These are phyloP conservation scores for Actinomortierella ambigua DNA, from an alignment of 371 early-diverging fungal species.

Conservation along the genomic window DNA sequence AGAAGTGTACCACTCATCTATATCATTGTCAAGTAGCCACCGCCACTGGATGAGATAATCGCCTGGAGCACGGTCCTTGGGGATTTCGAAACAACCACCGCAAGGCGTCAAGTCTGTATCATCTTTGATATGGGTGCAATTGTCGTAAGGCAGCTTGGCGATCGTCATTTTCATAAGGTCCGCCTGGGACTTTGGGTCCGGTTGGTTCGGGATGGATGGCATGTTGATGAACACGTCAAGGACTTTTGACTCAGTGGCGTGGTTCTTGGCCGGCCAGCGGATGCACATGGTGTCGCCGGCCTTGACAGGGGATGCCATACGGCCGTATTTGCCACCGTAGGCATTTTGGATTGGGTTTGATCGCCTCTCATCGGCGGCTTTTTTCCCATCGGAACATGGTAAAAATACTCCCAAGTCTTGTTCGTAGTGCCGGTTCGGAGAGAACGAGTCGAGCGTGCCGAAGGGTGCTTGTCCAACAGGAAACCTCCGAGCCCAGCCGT, in stretches of 20 bases:
- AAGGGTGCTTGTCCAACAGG: background rate
- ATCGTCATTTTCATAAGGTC: conserved; percentile 15
- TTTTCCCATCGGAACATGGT: background rate
- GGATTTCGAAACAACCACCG: conserved; percentile 36
- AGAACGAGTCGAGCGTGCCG: background rate
- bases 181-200: conserved; percentile 10
- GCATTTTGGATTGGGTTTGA: conserved; percentile 8
- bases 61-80: conserved; percentile 11
- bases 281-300: conserved; percentile 11
- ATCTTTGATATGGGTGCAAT: conserved; percentile 10
- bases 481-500: conserved; percentile 8
- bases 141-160: conserved; percentile 19
- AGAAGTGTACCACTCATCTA: conserved; percentile 36
- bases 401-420: background rate
- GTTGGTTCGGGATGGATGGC: conserved; percentile 6
- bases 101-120: conserved; percentile 16
- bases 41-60: conserved; percentile 32
- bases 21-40: conserved; percentile 27
- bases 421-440: conserved; percentile 8
- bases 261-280: conserved; percentile 15
- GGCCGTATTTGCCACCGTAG: conserved; percentile 5
- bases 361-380: conserved; percentile 7
- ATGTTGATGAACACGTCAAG: conserved; percentile 11
- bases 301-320: conserved; percentile 3
- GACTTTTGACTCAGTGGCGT: conserved; percentile 3